A percentile compares a stretch with the other conserved stretches of the same genome.
These are phyloP conservation scores for Fusarium sp. DNA, from an alignment of 2,329 filamentous ascomycete genomes.

Conservation along the genomic window DNA sequence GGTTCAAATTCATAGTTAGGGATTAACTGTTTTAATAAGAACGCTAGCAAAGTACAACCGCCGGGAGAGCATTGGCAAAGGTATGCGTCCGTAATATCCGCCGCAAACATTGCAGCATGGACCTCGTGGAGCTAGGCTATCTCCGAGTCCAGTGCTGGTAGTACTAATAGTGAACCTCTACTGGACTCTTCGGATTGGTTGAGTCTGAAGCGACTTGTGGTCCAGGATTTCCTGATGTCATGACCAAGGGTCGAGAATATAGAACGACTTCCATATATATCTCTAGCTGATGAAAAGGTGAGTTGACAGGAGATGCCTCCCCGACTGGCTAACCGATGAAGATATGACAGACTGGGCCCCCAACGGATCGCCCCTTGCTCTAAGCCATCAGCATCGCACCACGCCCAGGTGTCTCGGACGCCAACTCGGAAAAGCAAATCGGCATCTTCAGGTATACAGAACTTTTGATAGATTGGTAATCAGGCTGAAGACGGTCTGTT, in stretches of 20 bases:
- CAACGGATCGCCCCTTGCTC: too few species aligned
- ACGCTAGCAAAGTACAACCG: rapidly evolving
- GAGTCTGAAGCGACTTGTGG: too few species aligned
- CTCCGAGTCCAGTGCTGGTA: rapidly evolving
- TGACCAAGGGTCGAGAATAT: rapidly evolving
- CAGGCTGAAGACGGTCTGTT: rapidly evolving
- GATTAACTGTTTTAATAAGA: rapidly evolving
- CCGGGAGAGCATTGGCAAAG: rapidly evolving
- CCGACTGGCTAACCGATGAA: neutral
- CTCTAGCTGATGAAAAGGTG: rapidly evolving
- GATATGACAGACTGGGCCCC: neutral
- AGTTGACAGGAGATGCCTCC: neutral
- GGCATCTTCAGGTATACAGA: rapidly evolving
- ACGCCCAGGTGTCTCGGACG: rapidly evolving
- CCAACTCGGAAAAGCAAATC: rapidly evolving
- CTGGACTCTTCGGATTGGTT: too few species aligned
- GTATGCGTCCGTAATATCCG: rapidly evolving
- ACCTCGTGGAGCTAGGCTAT: neutral
- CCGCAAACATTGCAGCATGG: neutral
- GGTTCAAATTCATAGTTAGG: too few species aligned
- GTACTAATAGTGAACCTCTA: too few species aligned
- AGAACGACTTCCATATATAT: rapidly evolving
- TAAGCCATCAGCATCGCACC: too few species aligned
- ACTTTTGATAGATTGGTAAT: rapidly evolving
- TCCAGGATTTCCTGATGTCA: rapidly evolving